Conservation (phyloP, 129 eudicot species). For the Artemisia annua region DNA sequence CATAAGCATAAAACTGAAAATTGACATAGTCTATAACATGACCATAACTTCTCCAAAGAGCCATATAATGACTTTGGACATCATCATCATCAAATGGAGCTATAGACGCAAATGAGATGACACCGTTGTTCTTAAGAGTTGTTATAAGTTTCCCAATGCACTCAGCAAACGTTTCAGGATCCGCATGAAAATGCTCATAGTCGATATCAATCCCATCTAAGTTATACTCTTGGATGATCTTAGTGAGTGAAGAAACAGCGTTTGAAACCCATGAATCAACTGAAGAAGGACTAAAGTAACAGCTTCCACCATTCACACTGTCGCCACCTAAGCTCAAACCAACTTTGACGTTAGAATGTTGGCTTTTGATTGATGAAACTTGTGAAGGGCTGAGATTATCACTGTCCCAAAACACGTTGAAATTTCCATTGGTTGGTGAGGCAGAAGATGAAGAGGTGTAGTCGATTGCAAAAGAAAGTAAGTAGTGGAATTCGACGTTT, state of each 20-base stretch:
- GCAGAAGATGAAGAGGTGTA: slow-evolving; percentile 59
- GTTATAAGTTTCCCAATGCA: slow-evolving; percentile 65
- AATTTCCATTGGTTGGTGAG: slow-evolving; percentile 72
- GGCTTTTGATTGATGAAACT: slow-evolving; percentile 55
- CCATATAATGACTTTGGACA: slow-evolving; percentile 70
- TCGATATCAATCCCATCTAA: slow-evolving; percentile 78
- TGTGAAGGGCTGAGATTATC: slow-evolving; percentile 57
- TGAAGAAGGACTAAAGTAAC: slow-evolving; percentile 57
- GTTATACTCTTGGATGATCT: slow-evolving; percentile 55
- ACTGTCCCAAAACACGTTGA: slow-evolving; percentile 75
- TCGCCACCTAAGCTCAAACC: slow-evolving; percentile 83
- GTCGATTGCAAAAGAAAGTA: slow-evolving; percentile 78
- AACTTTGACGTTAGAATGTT: slow-evolving; percentile 60
- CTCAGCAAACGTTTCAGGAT: slow-evolving; percentile 55
- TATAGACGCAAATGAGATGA: slow-evolving; percentile 70
- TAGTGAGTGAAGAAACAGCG: slow-evolving; percentile 60
- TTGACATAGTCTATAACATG: slow-evolving; percentile 66
- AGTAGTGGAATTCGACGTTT: slow-evolving; percentile 62
- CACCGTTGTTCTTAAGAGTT: slow-evolving; percentile 52
- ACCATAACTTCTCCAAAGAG: slow-evolving; percentile 65
- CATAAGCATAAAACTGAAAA: slow-evolving; percentile 81
- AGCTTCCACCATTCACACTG: slow-evolving; percentile 52
- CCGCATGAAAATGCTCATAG: slow-evolving; percentile 72
- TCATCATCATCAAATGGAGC: slow-evolving; percentile 73
- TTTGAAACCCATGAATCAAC: slow-evolving; percentile 68